A percentile compares a stretch with the other conserved stretches of the same genome.
Conservation (phyloP, 305 asterid species). For the Solanum hybrid region DNA sequence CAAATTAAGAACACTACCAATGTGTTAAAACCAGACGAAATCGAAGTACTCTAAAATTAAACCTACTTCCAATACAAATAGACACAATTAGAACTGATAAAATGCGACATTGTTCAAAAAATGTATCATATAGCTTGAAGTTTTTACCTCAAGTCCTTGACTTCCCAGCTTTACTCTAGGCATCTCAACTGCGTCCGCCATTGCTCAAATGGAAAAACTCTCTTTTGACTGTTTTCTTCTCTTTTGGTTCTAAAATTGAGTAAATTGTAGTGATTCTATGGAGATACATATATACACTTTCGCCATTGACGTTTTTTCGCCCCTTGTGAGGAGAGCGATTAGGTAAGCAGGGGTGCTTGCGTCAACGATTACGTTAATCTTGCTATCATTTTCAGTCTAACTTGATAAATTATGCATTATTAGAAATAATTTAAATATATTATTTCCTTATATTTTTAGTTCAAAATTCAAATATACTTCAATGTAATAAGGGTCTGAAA, state of each 20-base stretch:
- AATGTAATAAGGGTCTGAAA: too few relatives aligned
- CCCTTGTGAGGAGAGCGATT: neutral
- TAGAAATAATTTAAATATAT: neutral
- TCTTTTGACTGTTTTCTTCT: neutral
- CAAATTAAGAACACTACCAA: too few relatives aligned
- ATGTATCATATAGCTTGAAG: neutral
- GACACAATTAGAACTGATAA: too few relatives aligned
- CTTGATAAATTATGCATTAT: too few relatives aligned
- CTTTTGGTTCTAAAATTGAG: neutral
- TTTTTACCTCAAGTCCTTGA: conserved; percentile 41
- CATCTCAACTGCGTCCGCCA: conserved; percentile 23
- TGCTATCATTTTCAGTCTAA: neutral
- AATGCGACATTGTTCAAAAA: too few relatives aligned
- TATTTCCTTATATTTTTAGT: too few relatives aligned
- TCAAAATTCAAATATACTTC: neutral
- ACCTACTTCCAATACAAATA: too few relatives aligned
- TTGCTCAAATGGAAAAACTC: neutral
- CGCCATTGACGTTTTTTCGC: neutral
- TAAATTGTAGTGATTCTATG: neutral
- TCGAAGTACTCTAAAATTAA: too few relatives aligned
- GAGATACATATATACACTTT: neutral
- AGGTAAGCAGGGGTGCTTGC: neutral
- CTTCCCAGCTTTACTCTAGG: conserved; percentile 38
- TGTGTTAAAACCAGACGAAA: too few relatives aligned
- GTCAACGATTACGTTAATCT: neutral